Percentiles rank a stretch among this genome's conserved stretches.
These are phyloP conservation scores for Picea sitchensis DNA, from an alignment of 75 land plant species.

Conservation along the genomic window DNA sequence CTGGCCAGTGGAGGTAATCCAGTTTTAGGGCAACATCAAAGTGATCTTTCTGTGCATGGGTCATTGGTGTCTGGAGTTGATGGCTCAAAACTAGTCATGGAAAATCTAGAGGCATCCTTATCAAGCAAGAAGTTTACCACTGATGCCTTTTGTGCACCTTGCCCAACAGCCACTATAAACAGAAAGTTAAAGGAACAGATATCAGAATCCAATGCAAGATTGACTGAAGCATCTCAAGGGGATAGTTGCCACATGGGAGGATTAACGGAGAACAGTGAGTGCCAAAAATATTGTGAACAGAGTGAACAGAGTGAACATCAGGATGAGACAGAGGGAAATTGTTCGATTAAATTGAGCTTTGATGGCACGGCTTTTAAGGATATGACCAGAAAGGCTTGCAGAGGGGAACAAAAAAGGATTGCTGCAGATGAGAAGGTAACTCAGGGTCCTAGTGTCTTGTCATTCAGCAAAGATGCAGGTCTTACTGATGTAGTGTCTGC, in stretches of 20 bases:
- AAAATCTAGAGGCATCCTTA: background rate
- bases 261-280: background rate
- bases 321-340: background rate
- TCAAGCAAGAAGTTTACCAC: background rate
- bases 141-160: background rate
- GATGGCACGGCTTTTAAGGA: background rate
- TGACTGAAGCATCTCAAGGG: background rate
- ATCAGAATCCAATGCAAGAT: too few relatives aligned
- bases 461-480: constrained; percentile 20
- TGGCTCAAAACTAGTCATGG: background rate
- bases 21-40: background rate
- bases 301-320: background rate
- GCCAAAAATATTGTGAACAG: background rate
- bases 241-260: background rate
- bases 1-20: background rate
- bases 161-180: background rate
- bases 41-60: background rate
- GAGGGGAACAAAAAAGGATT: background rate
- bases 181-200: background rate
- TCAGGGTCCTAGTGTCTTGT: background rate
- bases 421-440: background rate
- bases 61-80: background rate
- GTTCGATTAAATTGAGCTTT: background rate
- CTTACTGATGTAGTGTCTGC: constrained; percentile 21
- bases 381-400: background rate